Evolutionary conservation across 148 eudicot genomes (phyloP), one percentile per base, ranked within the genome.

Genomic region (Cornus florida): DNA sequence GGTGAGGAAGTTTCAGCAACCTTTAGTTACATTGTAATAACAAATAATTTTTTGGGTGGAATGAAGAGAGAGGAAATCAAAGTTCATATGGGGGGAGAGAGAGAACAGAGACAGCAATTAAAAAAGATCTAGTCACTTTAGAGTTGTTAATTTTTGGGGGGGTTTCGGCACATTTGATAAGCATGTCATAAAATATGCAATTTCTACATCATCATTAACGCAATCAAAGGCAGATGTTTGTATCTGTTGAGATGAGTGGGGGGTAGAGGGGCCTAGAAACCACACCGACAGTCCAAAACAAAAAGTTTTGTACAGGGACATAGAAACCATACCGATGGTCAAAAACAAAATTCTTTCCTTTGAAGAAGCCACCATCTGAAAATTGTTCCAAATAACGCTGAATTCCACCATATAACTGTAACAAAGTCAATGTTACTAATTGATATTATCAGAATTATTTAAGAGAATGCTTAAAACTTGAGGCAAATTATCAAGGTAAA

Each of bases 291-390:
- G 82, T 95, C 99, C 87, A 93, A 95, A 74, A 93, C 97, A 82
- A 95, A 95, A 78, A 93, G 92, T 78, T 92, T 95, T 72, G 97
- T 6, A 56, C 7, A 46, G 72, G 31, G 19, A 39, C 48, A 32
- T 19, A 64, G 39, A 72, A 65, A 69, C 16, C 83, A 76, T 91
- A 92, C 98, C 98, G 86, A 76, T 87, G 99, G 81, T 95, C 99
- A 88, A 93, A 95, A 74, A 95, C 99, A 82, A 95, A 95, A 78
- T 95, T 95, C 81, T 93, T 95, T 74, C 99, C 99, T 86, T 86
- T 91, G 78, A 95, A 95, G 83, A 89, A 93, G 46, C 99, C 99
- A 76, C 99, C 97, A 85, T 88, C 99, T 5, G 99, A 97, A 83
- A 85, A 93, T 81, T 95, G 97, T 81, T 95, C 99, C 83, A 95